Base-by-base conservation (phyloP, 768 basidiomycete species). In the Hortiboletus campestris region DNA sequence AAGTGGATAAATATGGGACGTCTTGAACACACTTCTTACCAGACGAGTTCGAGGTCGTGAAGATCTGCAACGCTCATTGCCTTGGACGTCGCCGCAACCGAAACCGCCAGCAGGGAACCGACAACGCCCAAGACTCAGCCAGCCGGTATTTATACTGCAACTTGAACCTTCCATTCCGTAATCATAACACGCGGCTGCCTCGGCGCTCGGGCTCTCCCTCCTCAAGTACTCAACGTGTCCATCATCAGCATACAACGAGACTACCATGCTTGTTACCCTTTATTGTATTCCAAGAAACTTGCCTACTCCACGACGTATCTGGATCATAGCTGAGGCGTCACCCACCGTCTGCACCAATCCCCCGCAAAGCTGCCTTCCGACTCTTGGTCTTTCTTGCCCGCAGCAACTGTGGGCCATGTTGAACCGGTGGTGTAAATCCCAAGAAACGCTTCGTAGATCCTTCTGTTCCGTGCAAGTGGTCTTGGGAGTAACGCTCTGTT, bases 41-140 rank as follows among this genome's bases (percentile, higher is more conserved):
- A 85, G 64, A 73, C 67, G 66, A 85, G 80, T 31, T 72, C 61
- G 50, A 79, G 76, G 67, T 84, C 76, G 68, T 84, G 79, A 57
- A 80, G 64, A 68, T 80, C 74, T 61, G 51, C 58, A 56, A 40
- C 57, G 61, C 57, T 63, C 72, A 76, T 76, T 53, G 60, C 39
- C 42, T 52, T 58, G 41, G 51, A 68, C 48, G 53, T 55, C 53
- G 57, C 45, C 46, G 61, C 63, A 62, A 60, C 64, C 57, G 45
- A 59, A 50, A 53, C 59, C 6, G 25, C 25, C 25, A 25, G 25
- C 58, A n/a, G n/a, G n/a, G 56, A 60, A 63, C 59, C 51, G 50
- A 46, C 32, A 13, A 39, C 22, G 3, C 14, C 19, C n/a, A 42
- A 39, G 29, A 44, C 40, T 40, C 29, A 20, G 48, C 42, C 35